Evolutionary conservation across 1,284 basidiomycete genomes (phyloP).

Genomic region (Ganoderma lucidum): DNA sequence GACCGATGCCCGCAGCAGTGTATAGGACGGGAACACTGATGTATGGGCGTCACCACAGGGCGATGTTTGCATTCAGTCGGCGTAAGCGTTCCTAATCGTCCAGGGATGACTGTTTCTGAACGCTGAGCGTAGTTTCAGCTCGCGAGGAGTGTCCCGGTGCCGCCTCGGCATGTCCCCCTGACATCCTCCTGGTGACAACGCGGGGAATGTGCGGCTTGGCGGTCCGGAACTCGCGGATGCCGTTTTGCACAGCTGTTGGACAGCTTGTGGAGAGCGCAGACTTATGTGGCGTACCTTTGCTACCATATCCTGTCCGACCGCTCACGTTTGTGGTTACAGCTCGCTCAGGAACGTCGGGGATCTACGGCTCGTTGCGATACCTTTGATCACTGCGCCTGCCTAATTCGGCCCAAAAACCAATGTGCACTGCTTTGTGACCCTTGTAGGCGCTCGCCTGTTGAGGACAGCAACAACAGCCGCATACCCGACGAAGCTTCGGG

Average conservation of each 20-base stretch:
- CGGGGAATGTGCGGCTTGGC: neutral
- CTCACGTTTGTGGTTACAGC: neutral
- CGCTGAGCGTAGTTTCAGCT: neutral
- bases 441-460: neutral
- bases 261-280: neutral
- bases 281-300: neutral
- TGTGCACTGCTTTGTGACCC: constrained; percentile 5
- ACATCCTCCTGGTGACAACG: neutral
- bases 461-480: neutral
- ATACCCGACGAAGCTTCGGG: neutral
- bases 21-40: neutral
- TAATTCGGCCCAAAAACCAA: neutral
- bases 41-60: neutral
- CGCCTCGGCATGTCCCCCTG: neutral
- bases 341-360: neutral
- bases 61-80: neutral
- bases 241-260: constrained; percentile 1
- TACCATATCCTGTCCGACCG: neutral
- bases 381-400: constrained; percentile 1
- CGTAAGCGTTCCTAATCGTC: neutral
- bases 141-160: neutral
- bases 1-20: neutral
- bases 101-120: neutral
- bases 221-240: neutral
- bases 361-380: neutral